Base-by-base conservation (phyloP, 2,329 filamentous ascomycete species). In the Blumeria hordei region DNA sequence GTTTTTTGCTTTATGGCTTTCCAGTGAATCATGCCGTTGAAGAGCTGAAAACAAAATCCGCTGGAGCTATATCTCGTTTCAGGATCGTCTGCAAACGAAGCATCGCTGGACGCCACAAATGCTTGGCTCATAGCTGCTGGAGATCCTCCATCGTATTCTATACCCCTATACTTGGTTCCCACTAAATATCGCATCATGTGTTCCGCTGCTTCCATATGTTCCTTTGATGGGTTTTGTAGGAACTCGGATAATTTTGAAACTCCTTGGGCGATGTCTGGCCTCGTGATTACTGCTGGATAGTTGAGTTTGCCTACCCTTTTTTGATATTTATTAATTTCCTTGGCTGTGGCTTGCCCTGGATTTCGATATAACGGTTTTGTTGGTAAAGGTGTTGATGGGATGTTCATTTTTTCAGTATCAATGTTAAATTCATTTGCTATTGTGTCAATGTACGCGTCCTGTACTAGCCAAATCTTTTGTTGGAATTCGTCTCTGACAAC, bases 31-130 rank as follows among this genome's bases (percentile, higher is more conserved):
- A 18, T n/a, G 12, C 47, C 3, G 11, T 14, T 28, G 16, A 33
- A 51, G 9, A 6, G n/a, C 34, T 51, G 21, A 18, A 45, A 18
- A 18, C n/a, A 45, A n/a, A 45, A 45, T 16, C 41, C 45, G 21
- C 11, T 28, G 6, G 53, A 54, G 21, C 53, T 54, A 18, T 47
- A 49, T 12, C 53, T 35, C 6, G 53, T 47, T 18, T 35, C 28
- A 35, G 32, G 28, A 33, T 47, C 28, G 16, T 47, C 21, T 11
- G 52, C 36, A 43, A 41, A 44, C 7, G 36, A 28, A 32, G 53
- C 53, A 54, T 54, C 53, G n/a, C 50, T 53, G 12, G 50, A 53
- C 12, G 34, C 50, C 5, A 53, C 28, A 43, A 53, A 43, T 28
- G 35, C n/a, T 41, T 37, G 10, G 4, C 51, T 3, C 18, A 18